Conservation (phyloP, 23 red algal species). For the Gracilaria vermiculophylla region DNA sequence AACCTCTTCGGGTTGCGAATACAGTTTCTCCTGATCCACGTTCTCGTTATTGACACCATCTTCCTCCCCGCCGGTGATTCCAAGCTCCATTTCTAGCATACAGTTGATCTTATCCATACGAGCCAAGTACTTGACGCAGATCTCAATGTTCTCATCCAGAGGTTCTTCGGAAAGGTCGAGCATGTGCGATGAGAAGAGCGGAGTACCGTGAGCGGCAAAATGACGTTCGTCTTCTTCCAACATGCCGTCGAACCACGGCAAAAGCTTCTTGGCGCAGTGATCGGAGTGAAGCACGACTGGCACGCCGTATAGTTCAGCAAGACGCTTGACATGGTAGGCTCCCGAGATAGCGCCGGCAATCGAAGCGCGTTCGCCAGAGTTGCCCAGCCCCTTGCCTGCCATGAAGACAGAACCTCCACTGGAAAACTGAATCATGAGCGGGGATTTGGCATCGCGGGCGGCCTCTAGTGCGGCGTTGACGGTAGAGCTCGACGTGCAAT, state of each 20-base stretch:
- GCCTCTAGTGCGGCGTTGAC: constrained; percentile 76
- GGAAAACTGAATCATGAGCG: constrained; percentile 82
- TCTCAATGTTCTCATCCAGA: constrained; percentile 77
- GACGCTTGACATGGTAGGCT: constrained; percentile 47
- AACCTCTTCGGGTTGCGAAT: constrained; percentile 79
- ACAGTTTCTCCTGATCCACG: constrained; percentile 71
- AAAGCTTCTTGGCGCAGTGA: constrained; percentile 81
- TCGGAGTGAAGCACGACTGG: constrained; percentile 79
- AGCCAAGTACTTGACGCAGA: constrained; percentile 61
- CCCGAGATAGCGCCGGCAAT: constrained; percentile 60
- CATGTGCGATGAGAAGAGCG: constrained; percentile 78
- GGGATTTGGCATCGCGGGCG: constrained; percentile 64
- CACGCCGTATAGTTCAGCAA: constrained; percentile 67
- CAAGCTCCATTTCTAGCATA: constrained; percentile 79
- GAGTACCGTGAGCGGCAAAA: constrained; percentile 66
- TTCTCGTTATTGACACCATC: constrained; percentile 76
- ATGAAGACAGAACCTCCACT: constrained; percentile 64
- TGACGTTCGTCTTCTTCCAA: constrained; percentile 73
- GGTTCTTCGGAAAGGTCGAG: constrained; percentile 77
- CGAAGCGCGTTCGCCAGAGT: constrained; percentile 45
- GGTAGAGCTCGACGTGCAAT: constrained; percentile 62
- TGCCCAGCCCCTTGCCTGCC: constrained; percentile 67
- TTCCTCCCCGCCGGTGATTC: constrained; percentile 79
- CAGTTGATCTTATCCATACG: constrained; percentile 79
- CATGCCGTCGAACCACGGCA: constrained; percentile 84